phyloP scores from a whole-genome alignment of 257 asterid species.

The Petunia axillaris region DNA sequence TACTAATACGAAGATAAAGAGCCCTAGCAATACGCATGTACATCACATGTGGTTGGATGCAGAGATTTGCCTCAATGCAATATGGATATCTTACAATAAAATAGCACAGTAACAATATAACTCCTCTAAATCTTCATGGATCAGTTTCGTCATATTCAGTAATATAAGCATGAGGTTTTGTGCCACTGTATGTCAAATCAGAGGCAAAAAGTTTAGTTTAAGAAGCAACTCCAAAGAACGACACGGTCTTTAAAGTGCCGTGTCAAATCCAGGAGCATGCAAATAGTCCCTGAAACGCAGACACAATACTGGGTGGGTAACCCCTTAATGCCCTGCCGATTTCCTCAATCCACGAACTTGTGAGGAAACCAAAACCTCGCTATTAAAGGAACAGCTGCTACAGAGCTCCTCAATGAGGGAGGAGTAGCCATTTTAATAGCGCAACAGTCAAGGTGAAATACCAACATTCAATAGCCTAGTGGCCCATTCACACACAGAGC shows the following conservation, averaged over 20 bases:
- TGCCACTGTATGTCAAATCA: neutral
- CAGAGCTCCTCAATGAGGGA: constrained; percentile 10
- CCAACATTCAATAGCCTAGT: neutral
- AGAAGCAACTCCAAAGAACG: neutral
- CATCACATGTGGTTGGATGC: neutral
- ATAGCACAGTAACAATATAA: neutral
- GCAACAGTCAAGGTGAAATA: neutral
- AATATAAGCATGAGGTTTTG: neutral
- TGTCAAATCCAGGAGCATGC: neutral
- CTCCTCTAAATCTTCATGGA: neutral
- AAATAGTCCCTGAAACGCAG: neutral
- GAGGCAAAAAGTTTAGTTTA: neutral
- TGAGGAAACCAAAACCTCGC: neutral
- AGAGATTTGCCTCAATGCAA: neutral
- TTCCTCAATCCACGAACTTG: neutral
- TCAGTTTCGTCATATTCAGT: constrained; percentile 17
- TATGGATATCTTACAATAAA: neutral
- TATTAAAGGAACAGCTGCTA: constrained; percentile 9
- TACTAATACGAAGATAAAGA: neutral
- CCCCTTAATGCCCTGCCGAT: neutral
- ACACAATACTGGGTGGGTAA: neutral
- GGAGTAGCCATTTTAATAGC: neutral
- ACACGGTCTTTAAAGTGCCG: neutral
- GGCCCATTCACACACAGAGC: neutral
- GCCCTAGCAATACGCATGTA: neutral